phyloP scores from a whole-genome alignment of 345 rosid genomes.

The Gossypium turneri region DNA sequence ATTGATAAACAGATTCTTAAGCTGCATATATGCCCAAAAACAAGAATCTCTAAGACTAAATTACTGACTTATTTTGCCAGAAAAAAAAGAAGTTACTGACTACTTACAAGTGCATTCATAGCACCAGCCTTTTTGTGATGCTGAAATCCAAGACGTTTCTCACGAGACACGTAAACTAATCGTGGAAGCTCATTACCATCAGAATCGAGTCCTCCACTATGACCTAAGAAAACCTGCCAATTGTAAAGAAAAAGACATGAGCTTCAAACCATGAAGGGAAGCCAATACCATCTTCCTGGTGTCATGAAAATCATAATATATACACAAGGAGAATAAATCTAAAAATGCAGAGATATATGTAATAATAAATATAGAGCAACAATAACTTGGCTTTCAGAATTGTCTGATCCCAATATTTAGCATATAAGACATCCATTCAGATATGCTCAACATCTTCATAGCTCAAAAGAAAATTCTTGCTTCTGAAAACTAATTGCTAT shows the following conservation, averaged over 20 bases:
- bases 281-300: background rate
- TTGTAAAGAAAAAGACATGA: background rate
- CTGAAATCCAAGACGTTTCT: slow-evolving; percentile 93
- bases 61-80: background rate
- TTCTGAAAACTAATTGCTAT: slow-evolving; percentile 27
- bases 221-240: slow-evolving; percentile 84
- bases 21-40: slow-evolving; percentile 1
- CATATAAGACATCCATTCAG: slow-evolving; percentile 86
- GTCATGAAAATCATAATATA: background rate
- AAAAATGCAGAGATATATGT: background rate
- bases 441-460: background rate
- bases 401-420: slow-evolving; percentile 85
- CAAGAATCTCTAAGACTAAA: background rate
- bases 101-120: slow-evolving; percentile 82
- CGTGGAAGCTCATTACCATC: slow-evolving; percentile 94
- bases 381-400: slow-evolving; percentile 22
- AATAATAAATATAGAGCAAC: background rate
- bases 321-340: background rate
- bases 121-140: slow-evolving; percentile 99
- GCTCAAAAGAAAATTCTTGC: slow-evolving; percentile 32
- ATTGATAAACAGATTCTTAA: background rate
- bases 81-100: background rate
- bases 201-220: slow-evolving; percentile 90
- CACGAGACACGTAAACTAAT: slow-evolving; percentile 91
- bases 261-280: background rate